Evolutionary conservation across 2,329 filamentous ascomycete genomes (phyloP).

Genomic region (Aspergillus novofumigatus): DNA sequence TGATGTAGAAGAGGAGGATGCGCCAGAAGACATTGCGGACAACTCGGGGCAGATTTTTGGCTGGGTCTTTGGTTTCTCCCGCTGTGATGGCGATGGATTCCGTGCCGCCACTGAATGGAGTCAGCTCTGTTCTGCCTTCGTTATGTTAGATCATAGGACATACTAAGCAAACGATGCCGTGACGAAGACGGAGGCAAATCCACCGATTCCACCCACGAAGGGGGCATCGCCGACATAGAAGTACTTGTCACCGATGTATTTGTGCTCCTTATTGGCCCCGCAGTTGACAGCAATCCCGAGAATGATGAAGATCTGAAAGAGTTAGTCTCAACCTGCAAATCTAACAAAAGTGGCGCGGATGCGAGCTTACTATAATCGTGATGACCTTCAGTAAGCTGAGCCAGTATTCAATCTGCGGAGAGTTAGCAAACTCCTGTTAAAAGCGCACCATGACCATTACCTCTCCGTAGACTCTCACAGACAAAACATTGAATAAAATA

Average conservation of each 20-base stretch:
- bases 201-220: slow-evolving; percentile 62
- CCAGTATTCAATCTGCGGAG: slow-evolving; percentile 36
- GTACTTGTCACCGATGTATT: slow-evolving; percentile 56
- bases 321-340: slow-evolving; percentile 33
- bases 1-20: slow-evolving; percentile 53
- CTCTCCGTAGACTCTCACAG: slow-evolving; percentile 54
- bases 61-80: slow-evolving; percentile 61
- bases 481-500: slow-evolving; percentile 50
- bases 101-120: slow-evolving; percentile 48
- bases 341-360: too few relatives aligned
- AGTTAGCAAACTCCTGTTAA: slow-evolving; percentile 3
- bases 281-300: slow-evolving; percentile 58
- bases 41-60: slow-evolving; percentile 57
- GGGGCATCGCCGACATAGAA: slow-evolving; percentile 59
- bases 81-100: slow-evolving; percentile 64
- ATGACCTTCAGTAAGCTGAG: slow-evolving; percentile 40
- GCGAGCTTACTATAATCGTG: slow-evolving; percentile 36
- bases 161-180: slow-evolving; percentile 59
- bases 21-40: slow-evolving; percentile 65
- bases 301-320: slow-evolving; percentile 54
- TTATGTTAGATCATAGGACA: neutral
- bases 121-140: slow-evolving; percentile 1
- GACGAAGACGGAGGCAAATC: slow-evolving; percentile 62
- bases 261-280: slow-evolving; percentile 51
- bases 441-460: slow-evolving; percentile 23